Conservation (phyloP, 1,284 basidiomycete genomes). For the Neolentinus lepideus region DNA sequence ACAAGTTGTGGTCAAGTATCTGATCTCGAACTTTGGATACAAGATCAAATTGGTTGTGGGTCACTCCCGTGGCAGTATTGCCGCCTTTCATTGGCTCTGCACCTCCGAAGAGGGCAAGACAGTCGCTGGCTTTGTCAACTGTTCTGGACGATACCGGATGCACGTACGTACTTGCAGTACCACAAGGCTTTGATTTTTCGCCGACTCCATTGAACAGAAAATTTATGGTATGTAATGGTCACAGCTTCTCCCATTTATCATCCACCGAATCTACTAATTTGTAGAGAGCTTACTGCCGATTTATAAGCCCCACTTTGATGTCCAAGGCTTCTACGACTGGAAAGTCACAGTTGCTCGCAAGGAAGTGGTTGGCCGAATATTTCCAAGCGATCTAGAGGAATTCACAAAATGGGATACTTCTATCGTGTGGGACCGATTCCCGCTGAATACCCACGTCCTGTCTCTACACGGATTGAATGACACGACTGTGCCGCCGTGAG, state of each 20-base stretch:
- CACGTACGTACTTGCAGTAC: conserved; percentile 36
- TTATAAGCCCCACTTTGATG: conserved; percentile 41
- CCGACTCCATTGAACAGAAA: conserved; percentile 25
- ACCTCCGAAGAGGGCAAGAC: conserved; percentile 45
- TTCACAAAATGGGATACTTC: conserved; percentile 59
- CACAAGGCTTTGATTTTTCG: not conserved
- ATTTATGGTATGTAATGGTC: conserved; percentile 32
- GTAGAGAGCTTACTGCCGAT: conserved; percentile 1
- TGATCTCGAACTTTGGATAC: conserved; percentile 54
- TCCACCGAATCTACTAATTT: conserved; percentile 1
- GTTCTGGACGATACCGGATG: conserved; percentile 72
- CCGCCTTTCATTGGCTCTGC: conserved; percentile 59
- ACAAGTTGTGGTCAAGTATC: conserved; percentile 51
- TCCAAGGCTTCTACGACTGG: conserved; percentile 52
- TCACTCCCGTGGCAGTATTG: conserved; percentile 69
- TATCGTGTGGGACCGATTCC: conserved; percentile 59
- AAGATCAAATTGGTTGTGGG: conserved; percentile 59
- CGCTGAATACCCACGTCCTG: conserved; percentile 49
- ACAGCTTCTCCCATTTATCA: conserved; percentile 2
- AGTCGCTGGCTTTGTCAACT: conserved; percentile 58
- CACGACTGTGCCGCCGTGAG: conserved; percentile 58
- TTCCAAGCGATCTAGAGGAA: conserved; percentile 46
- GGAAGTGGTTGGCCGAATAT: conserved; percentile 40
- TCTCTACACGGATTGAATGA: conserved; percentile 66
- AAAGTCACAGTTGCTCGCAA: conserved; percentile 56